A percentile compares a stretch with the other conserved stretches of the same genome.
These are phyloP conservation scores for Aspergillus panamensis DNA, from an alignment of 495 filamentous ascomycete genomes.

Conservation along the genomic window DNA sequence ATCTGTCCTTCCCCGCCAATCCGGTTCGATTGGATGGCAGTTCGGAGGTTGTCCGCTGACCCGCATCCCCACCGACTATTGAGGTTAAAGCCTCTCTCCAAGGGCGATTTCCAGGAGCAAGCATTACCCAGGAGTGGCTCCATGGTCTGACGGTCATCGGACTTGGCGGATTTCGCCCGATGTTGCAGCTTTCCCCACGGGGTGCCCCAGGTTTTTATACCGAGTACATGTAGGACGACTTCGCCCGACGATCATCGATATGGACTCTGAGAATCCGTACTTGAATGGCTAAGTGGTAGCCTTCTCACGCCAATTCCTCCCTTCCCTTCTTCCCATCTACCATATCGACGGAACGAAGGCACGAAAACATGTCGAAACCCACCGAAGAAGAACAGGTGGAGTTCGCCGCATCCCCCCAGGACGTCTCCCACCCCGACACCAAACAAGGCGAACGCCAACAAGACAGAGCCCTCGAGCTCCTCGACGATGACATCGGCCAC, in stretches of 20 bases:
- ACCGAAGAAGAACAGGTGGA: conserved; percentile 40
- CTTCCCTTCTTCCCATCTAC: neutral
- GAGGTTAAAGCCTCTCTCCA: no score
- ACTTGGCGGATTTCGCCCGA: conserved; percentile 18
- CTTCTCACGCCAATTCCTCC: neutral
- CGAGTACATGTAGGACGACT: neutral
- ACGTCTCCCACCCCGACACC: conserved; percentile 4
- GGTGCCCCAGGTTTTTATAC: conserved; percentile 23
- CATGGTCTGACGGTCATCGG: conserved; percentile 16
- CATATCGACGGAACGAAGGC: neutral
- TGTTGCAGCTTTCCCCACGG: conserved; percentile 32
- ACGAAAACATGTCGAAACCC: conserved; percentile 31
- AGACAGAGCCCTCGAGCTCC: conserved; percentile 46
- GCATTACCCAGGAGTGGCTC: neutral
- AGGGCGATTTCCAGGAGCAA: no score
- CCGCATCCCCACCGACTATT: neutral
- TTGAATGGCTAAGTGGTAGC: neutral
- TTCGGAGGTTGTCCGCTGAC: conserved; percentile 24
- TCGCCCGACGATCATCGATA: neutral
- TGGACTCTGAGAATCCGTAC: neutral
- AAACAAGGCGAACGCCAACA: conserved; percentile 40
- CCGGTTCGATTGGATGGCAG: conserved; percentile 6
- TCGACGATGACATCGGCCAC: conserved; percentile 39
- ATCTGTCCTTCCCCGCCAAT: conserved; percentile 12
- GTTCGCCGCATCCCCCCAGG: conserved; percentile 19